Base-by-base conservation (phyloP, 768 basidiomycete genomes). In the Rhizopogon vesiculosus region DNA sequence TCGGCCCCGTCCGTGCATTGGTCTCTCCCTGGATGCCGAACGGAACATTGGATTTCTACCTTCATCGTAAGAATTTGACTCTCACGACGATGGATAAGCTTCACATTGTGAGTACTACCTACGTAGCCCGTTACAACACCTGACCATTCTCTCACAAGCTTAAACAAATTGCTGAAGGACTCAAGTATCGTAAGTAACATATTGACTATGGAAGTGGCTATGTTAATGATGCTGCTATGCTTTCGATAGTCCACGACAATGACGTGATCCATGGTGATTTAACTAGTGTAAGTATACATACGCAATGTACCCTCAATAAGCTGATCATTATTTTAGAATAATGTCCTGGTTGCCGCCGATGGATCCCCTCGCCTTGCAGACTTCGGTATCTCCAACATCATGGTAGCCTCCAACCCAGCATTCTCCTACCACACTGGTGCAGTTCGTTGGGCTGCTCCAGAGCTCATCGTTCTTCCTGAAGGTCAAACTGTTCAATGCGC, bases 391-490 rank as follows among this genome's bases (percentile, higher is more conserved):
- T 78, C 75, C 12, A 74, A 60, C 35, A 70, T 78, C 51, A 61
- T 72, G 13, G 3, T 54, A 61, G 25, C 42, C 3, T 33, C 48
- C 45, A 1, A n/a, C 42, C 64, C 63, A 18, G 72, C 74, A 53
- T 64, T 72, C 55, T 56, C 55, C 19, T 55, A 53, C 40, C 18
- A 42, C 19, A 56, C 50, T n/a, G 49, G 31, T 3, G 72, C 75
- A 9, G 70, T 77, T 33, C 70, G 78, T 1, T 78, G 77, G 76
- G 73, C 74, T 5, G 78, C 76, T 48, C 63, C 75, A 0, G 60
- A 70, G 15, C 62, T 78, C 1, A 77, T 72, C 56, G 25, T 28
- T 18, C 16, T 54, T 13, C 61, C 10, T 25, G 42, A 25, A 22
- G 56, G 22, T 16, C 16, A 43, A 22, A 29, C 56, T 6, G 48